A percentile compares a stretch with the other conserved stretches of the same genome.
Conservation (phyloP, 2,329 filamentous ascomycete species). For the Apiospora kogelbergensis region DNA sequence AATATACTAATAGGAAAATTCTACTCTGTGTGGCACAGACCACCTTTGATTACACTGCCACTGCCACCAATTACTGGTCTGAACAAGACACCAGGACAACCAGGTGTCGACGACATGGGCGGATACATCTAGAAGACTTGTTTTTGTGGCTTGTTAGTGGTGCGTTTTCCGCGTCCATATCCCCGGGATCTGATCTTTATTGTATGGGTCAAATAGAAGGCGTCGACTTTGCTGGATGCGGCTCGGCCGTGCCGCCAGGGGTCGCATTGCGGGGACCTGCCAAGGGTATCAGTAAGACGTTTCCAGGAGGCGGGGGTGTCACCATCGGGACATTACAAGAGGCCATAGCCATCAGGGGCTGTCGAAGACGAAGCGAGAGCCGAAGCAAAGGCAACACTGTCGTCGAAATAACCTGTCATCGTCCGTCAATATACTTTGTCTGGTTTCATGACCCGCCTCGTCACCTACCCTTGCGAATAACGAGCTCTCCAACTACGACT, state of each 20-base stretch:
- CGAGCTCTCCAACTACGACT: too few relatives aligned
- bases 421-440: too few relatives aligned
- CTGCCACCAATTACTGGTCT: too few relatives aligned
- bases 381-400: background rate
- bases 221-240: background rate
- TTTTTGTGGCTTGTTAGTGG: background rate
- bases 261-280: background rate
- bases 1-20: too few relatives aligned
- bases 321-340: background rate
- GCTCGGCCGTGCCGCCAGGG: background rate
- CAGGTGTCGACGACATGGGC: background rate
- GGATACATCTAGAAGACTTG: background rate
- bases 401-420: too few relatives aligned
- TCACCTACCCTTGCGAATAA: too few relatives aligned
- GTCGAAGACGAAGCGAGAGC: background rate
- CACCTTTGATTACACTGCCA: too few relatives aligned
- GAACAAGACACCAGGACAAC: background rate
- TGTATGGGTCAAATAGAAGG: background rate
- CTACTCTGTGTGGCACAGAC: background rate
- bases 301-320: background rate
- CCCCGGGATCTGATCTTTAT: background rate
- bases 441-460: too few relatives aligned
- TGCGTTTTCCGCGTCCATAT: background rate
- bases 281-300: background rate
- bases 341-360: background rate